Evolutionary conservation across 345 rosid species (phyloP).

Genomic region (Firmiana major): DNA sequence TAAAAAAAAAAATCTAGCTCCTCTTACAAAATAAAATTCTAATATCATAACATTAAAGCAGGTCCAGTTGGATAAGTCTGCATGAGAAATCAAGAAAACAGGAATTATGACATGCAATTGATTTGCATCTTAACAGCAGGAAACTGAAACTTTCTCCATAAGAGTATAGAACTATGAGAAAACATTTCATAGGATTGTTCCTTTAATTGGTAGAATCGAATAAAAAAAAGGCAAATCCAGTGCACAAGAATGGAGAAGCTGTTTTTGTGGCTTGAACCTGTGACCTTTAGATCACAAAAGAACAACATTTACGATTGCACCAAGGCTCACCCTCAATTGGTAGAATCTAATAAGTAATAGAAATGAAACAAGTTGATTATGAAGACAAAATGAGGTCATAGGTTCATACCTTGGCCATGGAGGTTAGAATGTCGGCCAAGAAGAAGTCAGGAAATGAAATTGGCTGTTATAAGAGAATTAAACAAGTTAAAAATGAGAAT

Average conservation of each 20-base stretch:
- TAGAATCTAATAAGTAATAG: background rate
- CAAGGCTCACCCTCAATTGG: too few species aligned
- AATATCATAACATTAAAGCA: background rate
- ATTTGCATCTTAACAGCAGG: background rate
- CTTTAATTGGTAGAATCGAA: background rate
- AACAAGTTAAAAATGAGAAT: background rate
- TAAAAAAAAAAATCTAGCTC: background rate
- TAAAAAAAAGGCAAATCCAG: too few species aligned
- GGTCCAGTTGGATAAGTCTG: background rate
- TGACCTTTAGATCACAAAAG: too few species aligned
- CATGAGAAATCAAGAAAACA: background rate
- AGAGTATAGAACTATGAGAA: background rate
- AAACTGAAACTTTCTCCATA: slow-evolving; percentile 8
- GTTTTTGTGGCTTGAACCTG: too few species aligned
- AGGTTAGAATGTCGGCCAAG: slow-evolving; percentile 91
- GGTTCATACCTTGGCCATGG: slow-evolving; percentile 84
- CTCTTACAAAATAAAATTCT: background rate
- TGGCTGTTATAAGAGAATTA: slow-evolving; percentile 50
- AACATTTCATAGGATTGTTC: background rate
- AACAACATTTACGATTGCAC: too few species aligned
- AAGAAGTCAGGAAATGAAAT: slow-evolving; percentile 94
- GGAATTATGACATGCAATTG: background rate
- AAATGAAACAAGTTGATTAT: background rate
- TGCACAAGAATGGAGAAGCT: too few species aligned
- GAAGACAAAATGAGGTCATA: background rate